These are phyloP conservation scores for Termitomyces sp. DNA, from an alignment of 768 basidiomycete species.

Conservation along the genomic window DNA sequence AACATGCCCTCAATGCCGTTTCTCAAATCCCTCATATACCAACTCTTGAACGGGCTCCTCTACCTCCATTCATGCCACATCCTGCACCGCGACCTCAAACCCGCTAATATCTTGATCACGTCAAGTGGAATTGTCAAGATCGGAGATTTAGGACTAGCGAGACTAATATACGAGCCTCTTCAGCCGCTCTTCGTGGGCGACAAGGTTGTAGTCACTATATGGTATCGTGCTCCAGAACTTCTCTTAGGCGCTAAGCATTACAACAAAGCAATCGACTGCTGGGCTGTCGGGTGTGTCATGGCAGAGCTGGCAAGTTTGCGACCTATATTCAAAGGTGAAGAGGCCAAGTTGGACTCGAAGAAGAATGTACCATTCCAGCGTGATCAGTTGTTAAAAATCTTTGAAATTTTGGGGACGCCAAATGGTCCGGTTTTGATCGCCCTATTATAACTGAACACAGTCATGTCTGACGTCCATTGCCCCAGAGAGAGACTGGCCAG, in stretches of 20 bases:
- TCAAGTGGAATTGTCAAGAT: slow-evolving; percentile 90
- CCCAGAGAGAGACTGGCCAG: slow-evolving; percentile 86
- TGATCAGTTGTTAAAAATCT: slow-evolving; percentile 93
- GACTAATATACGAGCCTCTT: slow-evolving; percentile 86
- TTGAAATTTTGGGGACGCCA: slow-evolving; percentile 89
- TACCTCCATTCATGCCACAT: slow-evolving; percentile 96
- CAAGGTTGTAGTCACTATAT: slow-evolving; percentile 98
- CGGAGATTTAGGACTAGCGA: slow-evolving; percentile 94
- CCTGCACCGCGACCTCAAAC: slow-evolving; percentile 96
- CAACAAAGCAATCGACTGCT: slow-evolving; percentile 93
- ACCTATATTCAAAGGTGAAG: slow-evolving; percentile 99
- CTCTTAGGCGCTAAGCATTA: slow-evolving; percentile 97
- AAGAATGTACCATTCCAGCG: slow-evolving; percentile 97
- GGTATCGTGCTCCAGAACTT: slow-evolving; percentile 97
- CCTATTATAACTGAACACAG: not conserved
- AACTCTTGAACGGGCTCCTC: slow-evolving; percentile 88
- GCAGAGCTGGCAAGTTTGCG: slow-evolving; percentile 90
- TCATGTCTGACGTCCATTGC: slow-evolving; percentile 1
- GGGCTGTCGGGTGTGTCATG: slow-evolving; percentile 98
- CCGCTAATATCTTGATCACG: slow-evolving; percentile 96
- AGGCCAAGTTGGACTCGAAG: slow-evolving; percentile 94
- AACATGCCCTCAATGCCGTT: slow-evolving; percentile 67
- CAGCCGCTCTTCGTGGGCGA: slow-evolving; percentile 91
- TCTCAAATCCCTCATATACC: slow-evolving; percentile 90
- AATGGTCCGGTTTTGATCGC: slow-evolving; percentile 48